Conservation (phyloP, 106 monocot species). For the Allium sativum region DNA sequence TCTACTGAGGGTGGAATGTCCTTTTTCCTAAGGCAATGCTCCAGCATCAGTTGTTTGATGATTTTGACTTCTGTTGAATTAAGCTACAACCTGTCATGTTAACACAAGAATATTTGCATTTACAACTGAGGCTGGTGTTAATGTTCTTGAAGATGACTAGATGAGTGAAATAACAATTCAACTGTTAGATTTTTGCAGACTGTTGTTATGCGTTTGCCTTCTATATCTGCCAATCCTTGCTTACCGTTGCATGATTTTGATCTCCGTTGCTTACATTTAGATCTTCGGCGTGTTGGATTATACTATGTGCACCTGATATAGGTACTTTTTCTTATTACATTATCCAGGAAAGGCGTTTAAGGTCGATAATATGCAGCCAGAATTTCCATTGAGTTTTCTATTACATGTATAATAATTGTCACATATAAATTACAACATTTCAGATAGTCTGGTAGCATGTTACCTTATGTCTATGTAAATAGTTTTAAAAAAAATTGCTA, state of each 20-base stretch:
- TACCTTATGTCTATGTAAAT: not conserved
- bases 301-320: slow-evolving; percentile 3
- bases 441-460: not conserved
- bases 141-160: not conserved
- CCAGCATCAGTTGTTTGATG: not conserved
- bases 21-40: not conserved
- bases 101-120: not conserved
- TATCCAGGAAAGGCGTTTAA: not conserved
- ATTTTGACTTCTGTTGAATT: not conserved
- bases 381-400: not conserved
- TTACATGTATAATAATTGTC: not conserved
- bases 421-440: slow-evolving; percentile 9
- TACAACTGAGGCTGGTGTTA: not conserved
- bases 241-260: slow-evolving; percentile 9
- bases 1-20: not conserved
- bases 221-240: slow-evolving; percentile 5
- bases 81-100: too few species aligned
- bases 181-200: slow-evolving; percentile 9
- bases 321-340: slow-evolving; percentile 3
- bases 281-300: not conserved
- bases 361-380: not conserved
- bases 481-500: not conserved
- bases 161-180: not conserved
- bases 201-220: not conserved
- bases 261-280: slow-evolving; percentile 10